These are phyloP conservation scores for Gaultheria prostrata DNA, from an alignment of 148 eudicot genomes.

Conservation along the genomic window DNA sequence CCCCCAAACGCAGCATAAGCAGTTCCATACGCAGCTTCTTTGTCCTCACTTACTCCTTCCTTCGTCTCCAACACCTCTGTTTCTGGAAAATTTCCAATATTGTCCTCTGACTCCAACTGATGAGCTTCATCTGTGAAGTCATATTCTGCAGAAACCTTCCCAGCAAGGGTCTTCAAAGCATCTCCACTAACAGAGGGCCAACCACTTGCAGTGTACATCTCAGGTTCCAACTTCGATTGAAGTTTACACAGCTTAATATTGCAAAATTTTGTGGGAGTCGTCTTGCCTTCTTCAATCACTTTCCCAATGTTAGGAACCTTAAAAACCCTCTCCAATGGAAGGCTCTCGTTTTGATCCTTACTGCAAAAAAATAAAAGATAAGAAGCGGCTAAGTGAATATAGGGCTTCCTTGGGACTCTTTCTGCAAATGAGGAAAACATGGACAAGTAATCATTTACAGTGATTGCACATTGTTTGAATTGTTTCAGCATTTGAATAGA, in stretches of 20 bases:
- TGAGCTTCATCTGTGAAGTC: conserved; percentile 47
- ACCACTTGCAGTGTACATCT: conserved; percentile 73
- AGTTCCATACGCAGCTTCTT: conserved; percentile 63
- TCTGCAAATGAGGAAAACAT: not conserved
- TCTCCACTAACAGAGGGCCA: conserved; percentile 96
- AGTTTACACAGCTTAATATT: conserved; percentile 56
- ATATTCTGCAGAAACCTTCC: conserved; percentile 86
- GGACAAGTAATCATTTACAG: not conserved
- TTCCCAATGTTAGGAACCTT: conserved; percentile 72
- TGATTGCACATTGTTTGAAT: not conserved
- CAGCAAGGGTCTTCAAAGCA: conserved; percentile 77
- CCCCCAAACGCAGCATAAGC: conserved; percentile 87
- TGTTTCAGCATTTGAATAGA: not conserved
- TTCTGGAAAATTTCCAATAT: conserved; percentile 19
- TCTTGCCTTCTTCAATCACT: conserved; percentile 88
- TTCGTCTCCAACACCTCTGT: not conserved
- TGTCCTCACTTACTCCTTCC: not conserved
- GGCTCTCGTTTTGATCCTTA: conserved; percentile 53
- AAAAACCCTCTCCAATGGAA: conserved; percentile 61
- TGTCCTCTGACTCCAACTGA: conserved; percentile 28
- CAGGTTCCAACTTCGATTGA: conserved; percentile 42
- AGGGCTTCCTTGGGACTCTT: not conserved
- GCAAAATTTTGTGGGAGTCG: conserved; percentile 58
- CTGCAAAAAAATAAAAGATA: conserved; percentile 27
- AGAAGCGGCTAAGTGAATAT: not conserved